Evolutionary conservation across 345 rosid species (phyloP).

Genomic region (Gossypium australe): DNA sequence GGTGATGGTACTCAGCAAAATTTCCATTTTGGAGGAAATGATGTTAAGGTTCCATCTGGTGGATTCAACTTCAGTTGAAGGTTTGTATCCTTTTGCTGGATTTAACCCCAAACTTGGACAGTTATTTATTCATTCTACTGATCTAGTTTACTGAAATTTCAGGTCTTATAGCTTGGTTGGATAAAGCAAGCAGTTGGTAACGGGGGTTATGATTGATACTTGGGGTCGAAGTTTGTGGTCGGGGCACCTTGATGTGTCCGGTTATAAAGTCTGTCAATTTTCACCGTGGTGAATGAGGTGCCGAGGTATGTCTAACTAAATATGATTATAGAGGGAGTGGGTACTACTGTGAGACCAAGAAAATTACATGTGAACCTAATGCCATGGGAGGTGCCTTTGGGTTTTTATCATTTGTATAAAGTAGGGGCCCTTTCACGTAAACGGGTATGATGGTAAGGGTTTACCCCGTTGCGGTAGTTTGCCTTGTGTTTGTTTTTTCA

Average conservation of each 20-base stretch:
- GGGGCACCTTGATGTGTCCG: not conserved
- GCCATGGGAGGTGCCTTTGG: not conserved
- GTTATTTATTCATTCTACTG: not conserved
- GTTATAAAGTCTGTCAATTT: not conserved
- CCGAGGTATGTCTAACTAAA: not conserved
- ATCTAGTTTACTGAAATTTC: not conserved
- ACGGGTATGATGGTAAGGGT: not conserved
- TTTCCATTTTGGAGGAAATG: slow-evolving; percentile 65
- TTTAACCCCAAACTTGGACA: not conserved
- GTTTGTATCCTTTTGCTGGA: slow-evolving; percentile 1
- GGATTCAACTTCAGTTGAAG: slow-evolving; percentile 71
- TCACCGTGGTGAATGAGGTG: not conserved
- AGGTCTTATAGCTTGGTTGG: not conserved
- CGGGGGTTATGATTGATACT: not conserved
- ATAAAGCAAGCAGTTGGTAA: not conserved
- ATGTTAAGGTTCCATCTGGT: slow-evolving; percentile 55
- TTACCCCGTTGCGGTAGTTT: not conserved
- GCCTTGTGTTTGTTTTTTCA: not conserved
- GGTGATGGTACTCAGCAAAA: slow-evolving; percentile 48
- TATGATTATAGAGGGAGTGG: not conserved
- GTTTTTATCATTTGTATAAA: not conserved
- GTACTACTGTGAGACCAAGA: not conserved
- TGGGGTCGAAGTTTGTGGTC: not conserved
- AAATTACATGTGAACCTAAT: not conserved
- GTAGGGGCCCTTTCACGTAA: not conserved